Base-by-base conservation (phyloP, 352 stramenopile species). In the Phytopythium montanum region DNA sequence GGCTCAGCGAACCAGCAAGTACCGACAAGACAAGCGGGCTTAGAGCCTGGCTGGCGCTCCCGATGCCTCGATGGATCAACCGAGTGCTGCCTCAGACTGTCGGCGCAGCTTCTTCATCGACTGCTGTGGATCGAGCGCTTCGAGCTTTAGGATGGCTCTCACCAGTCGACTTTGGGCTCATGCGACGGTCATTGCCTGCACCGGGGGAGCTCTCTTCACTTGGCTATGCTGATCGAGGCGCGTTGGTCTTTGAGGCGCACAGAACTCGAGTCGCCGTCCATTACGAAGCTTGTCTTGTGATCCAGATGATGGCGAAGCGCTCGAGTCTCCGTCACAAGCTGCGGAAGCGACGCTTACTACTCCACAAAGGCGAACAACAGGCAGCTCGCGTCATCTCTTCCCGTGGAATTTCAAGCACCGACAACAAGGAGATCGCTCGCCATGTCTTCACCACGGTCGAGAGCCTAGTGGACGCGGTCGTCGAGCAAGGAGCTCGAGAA, bases 171-270 rank as follows among this genome's bases (percentile, higher is more conserved):
- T 66, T 76, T n/a, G 61, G 28, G 28, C 56, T 72, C 16, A 42
- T 33, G n/a, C 45, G 39, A 25, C 36, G 39, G 12, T 6, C 38
- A 6, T 54, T 66, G 2, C 58, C 70, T 8, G 62, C 70, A 21
- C 62, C 70, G 21, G 42, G 64, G 4, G 54, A 64, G 28, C 63
- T 72, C 3, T 34, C 50, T 2, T 55, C 62, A 16, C 49, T 84
- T 5, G 64, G 65, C 10, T 74, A 80, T 54, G 64, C 75, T 13
- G 62, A 70, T 38, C 69, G 75, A 19, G 70, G 72, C 2, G 54
- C 65, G 19, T 69, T 84, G n/a, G 65, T 84, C 19, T 84, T 68
- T 31, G 75, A 79, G 51, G 70, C 62, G 12, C 72, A 84, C 61
- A 53, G 54, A 41, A 44, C 50, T 13, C 65, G 64, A 19, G 29